Base-by-base conservation (phyloP, 202 grass and related monocot species). In the Digitaria exilis region DNA sequence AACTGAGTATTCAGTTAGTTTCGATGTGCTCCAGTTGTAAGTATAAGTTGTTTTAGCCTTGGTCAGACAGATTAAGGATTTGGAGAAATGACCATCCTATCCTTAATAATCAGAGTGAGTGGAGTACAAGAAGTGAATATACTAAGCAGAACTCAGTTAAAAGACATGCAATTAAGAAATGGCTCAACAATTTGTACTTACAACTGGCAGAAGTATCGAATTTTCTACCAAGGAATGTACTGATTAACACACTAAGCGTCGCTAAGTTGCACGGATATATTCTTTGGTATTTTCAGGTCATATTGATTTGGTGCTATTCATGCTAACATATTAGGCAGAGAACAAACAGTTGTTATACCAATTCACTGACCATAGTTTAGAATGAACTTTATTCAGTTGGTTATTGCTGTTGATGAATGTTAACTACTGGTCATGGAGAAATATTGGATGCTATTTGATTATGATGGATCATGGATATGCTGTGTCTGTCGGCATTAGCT, bases 321-420 rank as follows among this genome's bases (percentile, higher is more conserved):
- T 65, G 46, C 69, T 77, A 22, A 56, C 32, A 58, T 81, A 45
- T 75, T 70, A 49, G 39, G 21, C 18, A 42, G 57, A 65, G 66
- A 77, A 81, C 48, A 46, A 71, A 65, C 74, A 72, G 19, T 72
- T n/a, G n/a, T n/a, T 69, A 81, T 59, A 50, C 76, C 49, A 50
- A 73, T 63, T 37, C 1, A 11, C 22, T 71, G 24, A 16, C 10
- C 28, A 10, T 49, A 77, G 28, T 46, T 62, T 69, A 63, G n/a
- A 59, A 80, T 60, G n/a, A n/a, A n/a, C n/a, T n/a, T n/a, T n/a
- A n/a, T 76, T 46, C 19, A 43, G 57, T 78, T 78, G 3, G 64
- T 9, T 83, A 34, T 82, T 69, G 7, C 45, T 65, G 46, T 76
- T 39, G 28, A 29, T 75, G 25, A 77, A 57, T 62, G 43, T 14